phyloP scores from a whole-genome alignment of 2,329 filamentous ascomycete species.

The Microsporum audouinii region DNA sequence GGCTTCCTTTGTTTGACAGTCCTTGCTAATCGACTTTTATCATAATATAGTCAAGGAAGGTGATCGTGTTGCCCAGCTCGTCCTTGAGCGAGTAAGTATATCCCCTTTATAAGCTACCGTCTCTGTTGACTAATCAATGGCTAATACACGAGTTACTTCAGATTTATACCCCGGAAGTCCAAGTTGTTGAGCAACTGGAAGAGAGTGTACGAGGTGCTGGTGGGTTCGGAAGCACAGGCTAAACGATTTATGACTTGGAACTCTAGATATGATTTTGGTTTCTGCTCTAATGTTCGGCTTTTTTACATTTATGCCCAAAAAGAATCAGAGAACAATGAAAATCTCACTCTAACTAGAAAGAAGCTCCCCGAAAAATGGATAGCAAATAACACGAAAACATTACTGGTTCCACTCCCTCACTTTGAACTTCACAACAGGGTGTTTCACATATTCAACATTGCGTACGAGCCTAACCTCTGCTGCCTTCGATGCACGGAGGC shows the following conservation, averaged over 20 bases:
- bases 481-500: slow-evolving; percentile 66
- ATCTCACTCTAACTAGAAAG: background rate
- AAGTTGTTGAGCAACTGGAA: slow-evolving; percentile 79
- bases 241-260: background rate
- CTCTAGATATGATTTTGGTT: background rate
- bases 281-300: background rate
- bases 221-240: slow-evolving; percentile 81
- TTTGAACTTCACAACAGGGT: slow-evolving; percentile 57
- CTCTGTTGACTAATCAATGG: background rate
- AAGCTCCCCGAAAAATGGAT: background rate
- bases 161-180: slow-evolving; percentile 84
- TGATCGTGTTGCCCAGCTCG: slow-evolving; percentile 84
- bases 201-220: slow-evolving; percentile 83
- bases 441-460: slow-evolving; percentile 56
- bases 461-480: slow-evolving; percentile 76
- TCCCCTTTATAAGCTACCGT: background rate
- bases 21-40: background rate
- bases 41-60: slow-evolving; percentile 54
- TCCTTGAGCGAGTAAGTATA: slow-evolving; percentile 61
- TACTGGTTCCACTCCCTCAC: slow-evolving; percentile 24
- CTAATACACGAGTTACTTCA: slow-evolving; percentile 18
- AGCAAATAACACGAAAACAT: slow-evolving; percentile 28
- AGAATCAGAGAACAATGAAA: background rate
- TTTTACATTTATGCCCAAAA: background rate
- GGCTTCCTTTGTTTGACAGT: background rate